Conservation (phyloP, 2,329 filamentous ascomycete species). For the Chaetomiaceae sp. region DNA sequence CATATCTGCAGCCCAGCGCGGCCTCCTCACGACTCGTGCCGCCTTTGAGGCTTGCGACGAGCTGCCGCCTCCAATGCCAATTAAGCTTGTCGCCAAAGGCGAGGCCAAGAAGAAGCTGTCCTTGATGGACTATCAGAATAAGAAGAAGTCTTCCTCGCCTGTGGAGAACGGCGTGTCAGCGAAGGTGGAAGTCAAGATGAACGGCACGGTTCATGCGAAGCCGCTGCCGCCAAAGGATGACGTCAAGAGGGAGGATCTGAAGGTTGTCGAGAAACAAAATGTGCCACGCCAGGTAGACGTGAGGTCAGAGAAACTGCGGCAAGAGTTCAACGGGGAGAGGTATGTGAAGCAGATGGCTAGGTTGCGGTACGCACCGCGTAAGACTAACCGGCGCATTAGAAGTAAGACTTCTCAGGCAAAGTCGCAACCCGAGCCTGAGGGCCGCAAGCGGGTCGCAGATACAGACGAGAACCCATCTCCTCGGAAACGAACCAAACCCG, state of each 20-base stretch:
- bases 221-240: slow-evolving; percentile 18
- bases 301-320: slow-evolving; percentile 32
- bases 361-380: not conserved
- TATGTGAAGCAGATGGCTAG: slow-evolving; percentile 16
- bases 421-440: slow-evolving; percentile 39
- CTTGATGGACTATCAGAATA: slow-evolving; percentile 57
- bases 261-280: slow-evolving; percentile 21
- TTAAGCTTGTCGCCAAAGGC: slow-evolving; percentile 38
- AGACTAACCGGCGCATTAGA: slow-evolving; percentile 25
- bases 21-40: slow-evolving; percentile 52
- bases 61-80: slow-evolving; percentile 33
- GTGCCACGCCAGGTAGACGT: slow-evolving; percentile 25
- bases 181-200: slow-evolving; percentile 24
- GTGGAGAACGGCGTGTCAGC: slow-evolving; percentile 27
- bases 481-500: slow-evolving; percentile 45
- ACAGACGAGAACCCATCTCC: slow-evolving; percentile 40
- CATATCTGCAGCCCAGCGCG: slow-evolving; percentile 54
- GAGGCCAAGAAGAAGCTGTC: slow-evolving; percentile 53
- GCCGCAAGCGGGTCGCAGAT: slow-evolving; percentile 45
- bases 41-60: slow-evolving; percentile 56
- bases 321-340: slow-evolving; percentile 32
- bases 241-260: slow-evolving; percentile 22
- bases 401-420: slow-evolving; percentile 31
- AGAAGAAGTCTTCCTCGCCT: slow-evolving; percentile 37
- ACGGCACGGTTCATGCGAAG: slow-evolving; percentile 17